Evolutionary conservation across 352 stramenopile genomes (phyloP), one percentile per base, ranked within the genome.

Genomic region (Globisporangium uncinulatum): DNA sequence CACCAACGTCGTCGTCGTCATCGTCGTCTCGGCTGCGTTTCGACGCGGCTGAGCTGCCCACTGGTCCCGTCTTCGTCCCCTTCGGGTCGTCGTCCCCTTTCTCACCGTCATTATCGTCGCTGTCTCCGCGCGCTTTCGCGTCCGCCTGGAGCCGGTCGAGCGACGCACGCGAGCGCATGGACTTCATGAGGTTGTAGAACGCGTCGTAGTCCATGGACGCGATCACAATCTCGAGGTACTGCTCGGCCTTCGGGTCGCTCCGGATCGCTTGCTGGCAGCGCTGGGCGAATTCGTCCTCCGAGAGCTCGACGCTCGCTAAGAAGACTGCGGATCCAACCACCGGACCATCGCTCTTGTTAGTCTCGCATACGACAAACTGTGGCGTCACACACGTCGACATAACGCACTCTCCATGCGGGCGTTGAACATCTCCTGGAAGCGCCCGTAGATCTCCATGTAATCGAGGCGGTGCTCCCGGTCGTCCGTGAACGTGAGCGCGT

Each of bases 151-250:
- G n/a, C 6, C 44, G 80, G 43, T 87, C 72, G 20, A 76, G 63
- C 11, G 67, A 63, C 10, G 80, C 78, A 3, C 80, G 70, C 32
- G 62, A 68, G 3, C 78, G 78, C 78, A 91, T 89, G 44, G 70
- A 62, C 63, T 87, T 86, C 78, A 91, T 91, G 43, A 91, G 70
- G 32, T 69, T 52, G 56, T 69, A 87, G 64, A 91, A 90, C 7
- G 78, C 78, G 36, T 86, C 67, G 57, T 89, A 89, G 61, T 89
- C 76, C 77, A 88, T 91, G 47, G 80, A 91, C 42, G 80, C 80
- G 37, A 89, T 65, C 54, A 91, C 80, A 15, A 91, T 79, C 42
- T 89, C 80, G 21, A 91, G 62, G 54, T 87, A 91, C 43, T 87
- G 73, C 46, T 85, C 73, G 4, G 78, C 74, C 20, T 81, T 84